Evolutionary conservation across 768 basidiomycete genomes (phyloP), one percentile per base, ranked within the genome.

Genomic region (Amanita inopinata): DNA sequence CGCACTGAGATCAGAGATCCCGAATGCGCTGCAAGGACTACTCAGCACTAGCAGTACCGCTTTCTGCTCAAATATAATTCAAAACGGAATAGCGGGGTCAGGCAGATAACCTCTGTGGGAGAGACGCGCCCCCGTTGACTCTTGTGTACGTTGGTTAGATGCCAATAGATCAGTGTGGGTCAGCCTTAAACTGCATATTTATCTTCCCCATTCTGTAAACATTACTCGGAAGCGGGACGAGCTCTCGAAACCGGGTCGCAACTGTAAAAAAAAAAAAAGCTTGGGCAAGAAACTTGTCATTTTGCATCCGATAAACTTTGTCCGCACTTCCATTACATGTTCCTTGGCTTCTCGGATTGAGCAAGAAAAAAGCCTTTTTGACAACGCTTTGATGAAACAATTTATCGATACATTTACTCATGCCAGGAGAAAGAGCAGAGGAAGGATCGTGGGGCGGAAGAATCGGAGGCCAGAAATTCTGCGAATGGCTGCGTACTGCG

Each of bases 301-400:
- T 38, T 38, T 15, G 37, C 18, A 38, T 27, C 37, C 37, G 37
- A 38, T 38, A 38, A 38, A 17, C 37, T 25, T 38, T 10, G 37
- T 28, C 22, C 37, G 19, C 14, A 24, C 37, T 38, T 38, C 37
- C 37, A 38, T 38, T 38, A 27, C 37, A 38, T n/a, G 14, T 38
- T 14, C 37, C 19, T 15, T 38, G 15, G 37, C 37, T 38, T 38
- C 37, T 38, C 37, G 14, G 9, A 25, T 15, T 7, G 14, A 38
- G 37, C 14, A 38, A 38, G 37, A n/a, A n/a, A n/a, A n/a, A n/a
- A 38, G 37, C 14, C 17, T 38, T 38, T 38, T 38, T 27, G 37
- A 38, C 37, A 17, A 15, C n/a, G n/a, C 12, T 25, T 8, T 23
- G 22, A 25, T 17, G n/a, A 24, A 17, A 9, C 24, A 3, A 22